Evolutionary conservation across 1,139 yeast genomes (phyloP).

Genomic region (Hansenula lynferdii): DNA sequence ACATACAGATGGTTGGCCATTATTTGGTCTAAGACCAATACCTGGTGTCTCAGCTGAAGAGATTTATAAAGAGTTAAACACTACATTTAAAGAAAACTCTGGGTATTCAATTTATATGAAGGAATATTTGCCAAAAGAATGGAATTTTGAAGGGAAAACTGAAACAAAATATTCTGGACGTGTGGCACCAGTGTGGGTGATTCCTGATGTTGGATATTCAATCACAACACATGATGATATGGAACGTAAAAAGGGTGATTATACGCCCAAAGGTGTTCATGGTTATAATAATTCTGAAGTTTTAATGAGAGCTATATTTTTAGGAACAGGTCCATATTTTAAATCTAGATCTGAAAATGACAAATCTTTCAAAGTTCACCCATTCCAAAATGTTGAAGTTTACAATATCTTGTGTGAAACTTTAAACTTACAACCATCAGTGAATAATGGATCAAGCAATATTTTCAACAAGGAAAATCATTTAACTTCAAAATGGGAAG

Average conservation of each 20-base stretch:
- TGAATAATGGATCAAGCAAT: conserved; percentile 52
- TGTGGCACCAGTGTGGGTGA: conserved; percentile 80
- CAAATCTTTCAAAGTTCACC: conserved; percentile 37
- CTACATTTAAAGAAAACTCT: conserved; percentile 8
- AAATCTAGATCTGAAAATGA: conserved; percentile 19
- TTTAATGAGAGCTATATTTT: conserved; percentile 77
- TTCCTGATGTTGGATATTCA: conserved; percentile 79
- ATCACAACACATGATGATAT: conserved; percentile 61
- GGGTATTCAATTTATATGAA: conserved; percentile 43
- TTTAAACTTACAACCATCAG: conserved; percentile 48
- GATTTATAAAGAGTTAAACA: conserved; percentile 30
- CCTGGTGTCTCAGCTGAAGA: conserved; percentile 31
- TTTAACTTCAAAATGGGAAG: conserved; percentile 52
- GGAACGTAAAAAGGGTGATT: conserved; percentile 43
- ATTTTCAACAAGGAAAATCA: conserved; percentile 26
- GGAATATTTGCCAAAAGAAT: conserved; percentile 58
- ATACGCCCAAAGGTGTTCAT: conserved; percentile 71
- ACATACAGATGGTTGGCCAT: conserved; percentile 86
- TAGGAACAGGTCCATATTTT: conserved; percentile 82
- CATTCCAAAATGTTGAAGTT: conserved; percentile 69
- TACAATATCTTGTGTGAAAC: conserved; percentile 74
- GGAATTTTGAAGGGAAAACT: conserved; percentile 57
- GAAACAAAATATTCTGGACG: conserved; percentile 47
- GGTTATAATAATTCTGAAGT: conserved; percentile 78
- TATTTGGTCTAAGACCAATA: conserved; percentile 68